phyloP scores from a whole-genome alignment of 257 asterid species.

The Solanum chmielewskii region DNA sequence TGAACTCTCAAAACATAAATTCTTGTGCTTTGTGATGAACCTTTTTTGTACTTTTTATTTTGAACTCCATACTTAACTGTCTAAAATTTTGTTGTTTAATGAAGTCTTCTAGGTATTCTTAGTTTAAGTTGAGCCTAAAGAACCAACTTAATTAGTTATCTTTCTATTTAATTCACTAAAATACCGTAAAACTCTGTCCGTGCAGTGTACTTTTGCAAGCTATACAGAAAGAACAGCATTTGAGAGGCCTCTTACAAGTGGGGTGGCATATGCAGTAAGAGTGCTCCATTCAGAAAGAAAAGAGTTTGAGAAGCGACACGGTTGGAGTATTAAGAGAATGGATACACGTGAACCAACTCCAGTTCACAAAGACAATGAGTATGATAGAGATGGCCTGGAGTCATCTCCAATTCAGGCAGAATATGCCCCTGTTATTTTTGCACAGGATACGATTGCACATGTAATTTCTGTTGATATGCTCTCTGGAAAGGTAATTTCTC shows the following conservation, averaged over 20 bases:
- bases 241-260: constrained; percentile 98
- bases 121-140: neutral
- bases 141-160: neutral
- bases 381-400: constrained; percentile 55
- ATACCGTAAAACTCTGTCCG: neutral
- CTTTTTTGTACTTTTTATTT: neutral
- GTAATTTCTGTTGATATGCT: constrained; percentile 89
- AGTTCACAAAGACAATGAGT: constrained; percentile 83
- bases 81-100: neutral
- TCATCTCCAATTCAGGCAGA: constrained; percentile 84
- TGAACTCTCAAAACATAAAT: neutral
- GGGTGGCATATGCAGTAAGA: constrained; percentile 95
- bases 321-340: constrained; percentile 92
- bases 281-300: constrained; percentile 77
- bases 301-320: constrained; percentile 72
- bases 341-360: constrained; percentile 71
- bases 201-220: constrained; percentile 72
- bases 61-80: neutral
- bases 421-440: constrained; percentile 95
- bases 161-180: neutral
- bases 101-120: neutral
- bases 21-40: neutral
- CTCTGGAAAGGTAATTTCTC: constrained; percentile 74
- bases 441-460: constrained; percentile 94
- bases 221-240: constrained; percentile 86